phyloP scores from a whole-genome alignment of 202 grass and related monocot species.

The Dendrocalamus latiflorus region DNA sequence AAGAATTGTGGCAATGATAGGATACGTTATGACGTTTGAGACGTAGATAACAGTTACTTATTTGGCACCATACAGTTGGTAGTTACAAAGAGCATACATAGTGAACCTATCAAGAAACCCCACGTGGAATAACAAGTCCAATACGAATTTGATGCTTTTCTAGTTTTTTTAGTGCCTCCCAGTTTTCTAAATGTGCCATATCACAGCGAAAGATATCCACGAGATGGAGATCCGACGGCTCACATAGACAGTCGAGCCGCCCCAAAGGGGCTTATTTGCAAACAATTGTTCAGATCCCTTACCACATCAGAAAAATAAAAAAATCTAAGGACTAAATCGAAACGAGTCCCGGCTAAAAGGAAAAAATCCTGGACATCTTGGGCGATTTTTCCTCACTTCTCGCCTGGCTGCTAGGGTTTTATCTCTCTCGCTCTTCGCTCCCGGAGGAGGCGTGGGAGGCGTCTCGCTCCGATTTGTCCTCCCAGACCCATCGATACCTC shows the following conservation, averaged over 20 bases:
- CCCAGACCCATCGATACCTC: neutral
- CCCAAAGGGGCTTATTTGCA: too few relatives aligned
- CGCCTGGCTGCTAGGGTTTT: constrained; percentile 12
- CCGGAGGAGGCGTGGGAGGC: neutral
- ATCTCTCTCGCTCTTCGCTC: neutral
- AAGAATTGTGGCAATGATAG: too few relatives aligned
- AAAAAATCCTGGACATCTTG: neutral
- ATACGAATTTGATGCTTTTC: too few relatives aligned
- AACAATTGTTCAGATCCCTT: neutral
- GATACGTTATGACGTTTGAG: too few relatives aligned
- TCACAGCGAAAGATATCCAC: neutral
- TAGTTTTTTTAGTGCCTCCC: too few relatives aligned
- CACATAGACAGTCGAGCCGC: neutral
- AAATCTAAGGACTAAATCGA: neutral
- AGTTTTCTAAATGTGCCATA: neutral
- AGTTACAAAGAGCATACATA: too few relatives aligned
- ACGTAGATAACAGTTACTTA: too few relatives aligned
- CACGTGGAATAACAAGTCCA: too few relatives aligned
- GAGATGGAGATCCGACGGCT: neutral
- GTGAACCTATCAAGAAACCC: too few relatives aligned
- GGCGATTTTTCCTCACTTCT: neutral
- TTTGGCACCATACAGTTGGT: too few relatives aligned
- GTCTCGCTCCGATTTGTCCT: too few relatives aligned
- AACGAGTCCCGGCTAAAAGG: neutral
- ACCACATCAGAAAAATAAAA: too few relatives aligned